These are phyloP conservation scores for Lycium ferocissimum DNA, from an alignment of 257 asterid species.

Conservation along the genomic window DNA sequence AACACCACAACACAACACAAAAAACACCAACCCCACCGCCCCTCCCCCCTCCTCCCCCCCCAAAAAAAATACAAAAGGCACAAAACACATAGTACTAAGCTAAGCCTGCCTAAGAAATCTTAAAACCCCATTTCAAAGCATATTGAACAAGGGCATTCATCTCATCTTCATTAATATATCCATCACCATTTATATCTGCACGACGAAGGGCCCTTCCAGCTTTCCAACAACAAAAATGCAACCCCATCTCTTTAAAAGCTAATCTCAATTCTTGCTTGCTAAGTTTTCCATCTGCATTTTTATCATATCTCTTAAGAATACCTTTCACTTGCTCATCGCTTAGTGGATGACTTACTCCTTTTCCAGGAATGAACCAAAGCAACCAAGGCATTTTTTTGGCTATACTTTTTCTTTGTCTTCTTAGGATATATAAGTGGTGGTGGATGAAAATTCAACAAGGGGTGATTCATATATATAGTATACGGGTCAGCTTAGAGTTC, in stretches of 20 bases:
- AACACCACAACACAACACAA: neutral
- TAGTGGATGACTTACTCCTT: neutral
- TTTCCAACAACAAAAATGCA: slow-evolving; percentile 31
- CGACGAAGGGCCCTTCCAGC: slow-evolving; percentile 19
- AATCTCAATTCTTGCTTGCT: slow-evolving; percentile 31
- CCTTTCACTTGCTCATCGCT: slow-evolving; percentile 27
- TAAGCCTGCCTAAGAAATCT: neutral
- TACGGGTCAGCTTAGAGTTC: neutral
- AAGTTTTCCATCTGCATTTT: slow-evolving; percentile 32
- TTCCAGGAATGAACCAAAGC: neutral
- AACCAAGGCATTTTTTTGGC: neutral
- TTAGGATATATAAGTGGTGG: neutral
- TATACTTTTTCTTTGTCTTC: neutral
- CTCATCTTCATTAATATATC: slow-evolving; percentile 30
- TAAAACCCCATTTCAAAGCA: slow-evolving; percentile 23
- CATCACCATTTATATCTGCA: slow-evolving; percentile 36
- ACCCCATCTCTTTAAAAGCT: neutral
- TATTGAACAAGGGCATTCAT: slow-evolving; percentile 19
- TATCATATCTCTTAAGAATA: slow-evolving; percentile 28
- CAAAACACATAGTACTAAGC: neutral
- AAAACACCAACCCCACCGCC: neutral
- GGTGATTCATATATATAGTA: neutral
- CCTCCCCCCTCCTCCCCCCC: too few species aligned
- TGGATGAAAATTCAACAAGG: neutral
- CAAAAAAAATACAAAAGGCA: neutral